Conservation (phyloP, 1,139 yeast genomes). For the Nakaseomyces bracarensis region DNA sequence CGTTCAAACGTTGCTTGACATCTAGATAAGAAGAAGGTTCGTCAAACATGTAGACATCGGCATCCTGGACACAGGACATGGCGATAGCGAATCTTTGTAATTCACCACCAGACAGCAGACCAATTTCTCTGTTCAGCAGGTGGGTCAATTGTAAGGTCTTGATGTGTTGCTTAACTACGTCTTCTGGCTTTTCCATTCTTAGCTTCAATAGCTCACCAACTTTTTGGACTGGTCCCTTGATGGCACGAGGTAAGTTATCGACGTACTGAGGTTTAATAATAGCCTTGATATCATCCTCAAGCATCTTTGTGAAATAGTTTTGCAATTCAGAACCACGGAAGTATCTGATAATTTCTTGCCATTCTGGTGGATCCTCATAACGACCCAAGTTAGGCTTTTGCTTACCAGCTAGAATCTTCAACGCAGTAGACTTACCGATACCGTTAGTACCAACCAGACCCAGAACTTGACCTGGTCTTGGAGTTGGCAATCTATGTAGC, state of each 20-base stretch:
- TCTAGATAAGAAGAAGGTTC: constrained; percentile 97
- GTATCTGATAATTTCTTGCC: constrained; percentile 85
- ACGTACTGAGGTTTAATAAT: constrained; percentile 97
- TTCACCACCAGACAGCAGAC: constrained; percentile 94
- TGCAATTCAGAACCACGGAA: constrained; percentile 97
- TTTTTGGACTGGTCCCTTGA: constrained; percentile 79
- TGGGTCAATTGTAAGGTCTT: constrained; percentile 63
- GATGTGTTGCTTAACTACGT: constrained; percentile 53
- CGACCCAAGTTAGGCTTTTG: constrained; percentile 94
- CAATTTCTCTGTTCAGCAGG: constrained; percentile 76
- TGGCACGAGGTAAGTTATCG: constrained; percentile 92
- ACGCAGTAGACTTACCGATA: constrained; percentile 97
- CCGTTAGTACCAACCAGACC: constrained; percentile 98
- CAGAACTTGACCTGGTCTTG: constrained; percentile 97
- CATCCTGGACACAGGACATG: constrained; percentile 90
- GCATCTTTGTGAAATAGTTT: constrained; percentile 85
- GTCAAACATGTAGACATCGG: constrained; percentile 97
- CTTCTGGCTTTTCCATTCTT: constrained; percentile 58
- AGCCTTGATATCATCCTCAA: constrained; percentile 90
- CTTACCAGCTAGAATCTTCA: constrained; percentile 95
- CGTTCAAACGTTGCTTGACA: constrained; percentile 96
- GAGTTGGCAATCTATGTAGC: constrained; percentile 93
- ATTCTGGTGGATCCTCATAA: constrained; percentile 92
- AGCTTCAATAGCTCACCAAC: constrained; percentile 78
- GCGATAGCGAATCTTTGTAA: constrained; percentile 97